Evolutionary conservation across 2,329 filamentous ascomycete genomes (phyloP).

Genomic region (Aspergillus sclerotialis): DNA sequence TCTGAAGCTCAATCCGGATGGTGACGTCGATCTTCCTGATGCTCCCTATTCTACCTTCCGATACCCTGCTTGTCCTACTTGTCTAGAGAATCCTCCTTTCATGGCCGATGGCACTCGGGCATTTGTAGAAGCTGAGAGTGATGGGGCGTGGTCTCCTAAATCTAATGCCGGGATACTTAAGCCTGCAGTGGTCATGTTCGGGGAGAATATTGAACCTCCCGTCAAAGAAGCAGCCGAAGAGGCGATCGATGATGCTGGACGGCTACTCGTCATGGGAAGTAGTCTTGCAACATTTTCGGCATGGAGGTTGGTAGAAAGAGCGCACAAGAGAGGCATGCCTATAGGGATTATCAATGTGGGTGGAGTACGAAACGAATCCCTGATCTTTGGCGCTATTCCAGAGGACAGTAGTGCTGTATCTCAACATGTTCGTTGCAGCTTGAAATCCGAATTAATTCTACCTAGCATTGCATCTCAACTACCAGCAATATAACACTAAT

Average conservation of each 20-base stretch:
- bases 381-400: slow-evolving; percentile 30
- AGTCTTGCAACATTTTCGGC: slow-evolving; percentile 93
- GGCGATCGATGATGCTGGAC: slow-evolving; percentile 68
- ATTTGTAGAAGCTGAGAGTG: slow-evolving; percentile 62
- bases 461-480: slow-evolving; percentile 32
- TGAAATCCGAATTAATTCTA: slow-evolving; percentile 35
- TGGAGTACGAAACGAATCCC: slow-evolving; percentile 40
- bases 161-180: slow-evolving; percentile 77
- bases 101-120: slow-evolving; percentile 49
- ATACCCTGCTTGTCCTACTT: slow-evolving; percentile 82
- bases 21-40: slow-evolving; percentile 82
- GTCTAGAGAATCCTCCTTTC: slow-evolving; percentile 57
- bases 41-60: slow-evolving; percentile 85
- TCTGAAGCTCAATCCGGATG: slow-evolving; percentile 83
- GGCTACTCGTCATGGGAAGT: slow-evolving; percentile 74
- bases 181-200: slow-evolving; percentile 93
- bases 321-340: slow-evolving; percentile 73
- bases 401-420: slow-evolving; percentile 12
- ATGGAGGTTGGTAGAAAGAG: slow-evolving; percentile 79
- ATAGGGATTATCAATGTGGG: slow-evolving; percentile 78
- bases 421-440: slow-evolving; percentile 35
- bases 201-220: slow-evolving; percentile 66
- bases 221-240: slow-evolving; percentile 73
- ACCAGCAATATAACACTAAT: no score
- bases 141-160: slow-evolving; percentile 67